Conservation (phyloP, 306 rosid species). For the Phaseolus lunatus region DNA sequence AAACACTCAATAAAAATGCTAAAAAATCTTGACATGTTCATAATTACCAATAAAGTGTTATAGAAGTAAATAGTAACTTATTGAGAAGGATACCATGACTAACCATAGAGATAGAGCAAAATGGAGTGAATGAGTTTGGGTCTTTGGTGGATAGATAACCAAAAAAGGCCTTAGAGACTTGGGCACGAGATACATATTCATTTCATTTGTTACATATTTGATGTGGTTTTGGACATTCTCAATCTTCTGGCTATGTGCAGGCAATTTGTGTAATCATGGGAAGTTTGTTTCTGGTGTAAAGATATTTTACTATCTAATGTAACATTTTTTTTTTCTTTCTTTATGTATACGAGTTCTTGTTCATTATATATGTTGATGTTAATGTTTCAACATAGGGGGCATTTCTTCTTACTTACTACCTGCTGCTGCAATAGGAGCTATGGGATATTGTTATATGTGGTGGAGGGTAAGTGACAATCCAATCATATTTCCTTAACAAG, state of each 20-base stretch:
- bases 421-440: conserved; percentile 80
- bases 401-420: conserved; percentile 74
- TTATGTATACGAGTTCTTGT: not conserved
- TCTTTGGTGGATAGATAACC: not conserved
- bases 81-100: not conserved
- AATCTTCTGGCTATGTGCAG: not conserved
- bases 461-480: conserved; percentile 63
- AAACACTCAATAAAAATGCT: not conserved
- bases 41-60: not conserved
- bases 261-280: not conserved
- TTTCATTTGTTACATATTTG: not conserved
- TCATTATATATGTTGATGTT: conserved; percentile 23
- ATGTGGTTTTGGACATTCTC: not conserved
- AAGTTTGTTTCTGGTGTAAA: not conserved
- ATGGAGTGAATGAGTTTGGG: not conserved
- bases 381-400: conserved; percentile 57
- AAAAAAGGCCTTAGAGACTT: too few species aligned
- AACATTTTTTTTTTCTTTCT: not conserved
- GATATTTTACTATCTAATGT: not conserved
- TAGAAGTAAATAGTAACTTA: not conserved
- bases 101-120: not conserved
- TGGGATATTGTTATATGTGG: conserved; percentile 89
- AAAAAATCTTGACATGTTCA: not conserved
- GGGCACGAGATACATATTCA: not conserved
- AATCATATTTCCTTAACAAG: conserved; percentile 11